A percentile compares a stretch with the other conserved stretches of the same genome.
Evolutionary conservation across 805 yeast species (phyloP).

Genomic region (Cephaloascus albidus): DNA sequence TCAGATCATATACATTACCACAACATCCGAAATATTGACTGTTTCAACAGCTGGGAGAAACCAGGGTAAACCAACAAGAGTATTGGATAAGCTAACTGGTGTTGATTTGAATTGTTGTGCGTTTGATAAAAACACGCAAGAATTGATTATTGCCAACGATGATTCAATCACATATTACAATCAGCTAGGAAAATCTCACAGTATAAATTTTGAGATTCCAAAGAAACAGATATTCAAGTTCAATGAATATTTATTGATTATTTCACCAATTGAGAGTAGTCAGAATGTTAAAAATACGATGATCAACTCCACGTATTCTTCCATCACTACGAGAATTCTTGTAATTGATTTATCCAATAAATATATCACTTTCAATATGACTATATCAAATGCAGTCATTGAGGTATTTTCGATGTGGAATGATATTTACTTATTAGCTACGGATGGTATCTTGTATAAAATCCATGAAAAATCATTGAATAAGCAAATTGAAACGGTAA

Average conservation of each 20-base stretch:
- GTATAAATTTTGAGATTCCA: conserved; percentile 46
- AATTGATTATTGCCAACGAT: conserved; percentile 55
- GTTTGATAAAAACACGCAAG: conserved; percentile 29
- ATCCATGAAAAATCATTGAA: conserved; percentile 56
- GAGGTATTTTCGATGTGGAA: conserved; percentile 50
- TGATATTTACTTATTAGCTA: conserved; percentile 50
- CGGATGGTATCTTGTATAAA: conserved; percentile 68
- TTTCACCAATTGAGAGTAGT: conserved; percentile 34
- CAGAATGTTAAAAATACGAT: background rate
- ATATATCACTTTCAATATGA: conserved; percentile 58
- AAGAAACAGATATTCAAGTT: conserved; percentile 43
- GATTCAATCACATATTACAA: conserved; percentile 60
- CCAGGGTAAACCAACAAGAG: conserved; percentile 47
- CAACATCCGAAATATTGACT: conserved; percentile 63
- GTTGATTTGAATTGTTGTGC: conserved; percentile 41
- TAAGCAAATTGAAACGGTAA: conserved; percentile 60
- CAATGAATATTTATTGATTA: conserved; percentile 48
- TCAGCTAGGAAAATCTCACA: conserved; percentile 40
- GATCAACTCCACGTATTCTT: background rate
- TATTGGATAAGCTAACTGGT: conserved; percentile 37
- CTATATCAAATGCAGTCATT: conserved; percentile 56
- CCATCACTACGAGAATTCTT: conserved; percentile 43
- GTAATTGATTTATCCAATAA: conserved; percentile 65
- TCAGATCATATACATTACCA: conserved; percentile 53
- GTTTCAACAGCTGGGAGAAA: conserved; percentile 74